Conservation (phyloP, 805 yeast genomes). For the Saturnispora quitensis region DNA sequence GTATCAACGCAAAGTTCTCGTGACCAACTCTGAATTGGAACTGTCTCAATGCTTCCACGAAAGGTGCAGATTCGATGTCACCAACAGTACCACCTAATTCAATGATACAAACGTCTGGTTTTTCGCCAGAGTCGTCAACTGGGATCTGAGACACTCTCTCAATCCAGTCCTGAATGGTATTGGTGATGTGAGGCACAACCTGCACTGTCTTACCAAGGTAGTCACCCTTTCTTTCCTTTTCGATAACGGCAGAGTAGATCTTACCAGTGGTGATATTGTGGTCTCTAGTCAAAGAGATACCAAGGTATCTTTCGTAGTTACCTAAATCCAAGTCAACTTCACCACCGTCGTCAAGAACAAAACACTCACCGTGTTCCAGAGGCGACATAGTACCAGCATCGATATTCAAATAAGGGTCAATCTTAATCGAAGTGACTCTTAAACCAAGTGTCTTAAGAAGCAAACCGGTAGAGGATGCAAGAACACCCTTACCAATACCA, state of each 20-base stretch:
- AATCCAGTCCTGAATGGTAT: constrained; percentile 97
- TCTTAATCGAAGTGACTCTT: constrained; percentile 93
- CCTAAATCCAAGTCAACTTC: constrained; percentile 98
- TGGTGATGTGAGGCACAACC: constrained; percentile 96
- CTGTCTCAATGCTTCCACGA: constrained; percentile 97
- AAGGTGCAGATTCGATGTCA: constrained; percentile 97
- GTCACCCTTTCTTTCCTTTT: constrained; percentile 92
- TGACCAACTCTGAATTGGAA: constrained; percentile 95
- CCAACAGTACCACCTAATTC: constrained; percentile 99
- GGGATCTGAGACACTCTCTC: constrained; percentile 88
- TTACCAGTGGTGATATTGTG: constrained; percentile 99
- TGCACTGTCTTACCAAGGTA: constrained; percentile 99
- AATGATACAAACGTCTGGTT: constrained; percentile 93
- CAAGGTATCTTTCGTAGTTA: constrained; percentile 93
- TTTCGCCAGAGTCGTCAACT: constrained; percentile 79
- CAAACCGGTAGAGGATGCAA: constrained; percentile 95
- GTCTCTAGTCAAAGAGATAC: constrained; percentile 84
- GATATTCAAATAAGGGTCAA: constrained; percentile 98
- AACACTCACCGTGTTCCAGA: constrained; percentile 97
- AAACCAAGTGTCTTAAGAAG: constrained; percentile 87
- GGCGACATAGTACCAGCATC: constrained; percentile 99
- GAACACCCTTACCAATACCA: constrained; percentile 98
- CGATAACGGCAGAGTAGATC: constrained; percentile 88
- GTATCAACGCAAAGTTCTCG: constrained; percentile 91
- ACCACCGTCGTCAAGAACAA: constrained; percentile 97